These are phyloP conservation scores for Dactylellina drechsleri DNA, from an alignment of 2,329 filamentous ascomycete genomes.

Conservation along the genomic window DNA sequence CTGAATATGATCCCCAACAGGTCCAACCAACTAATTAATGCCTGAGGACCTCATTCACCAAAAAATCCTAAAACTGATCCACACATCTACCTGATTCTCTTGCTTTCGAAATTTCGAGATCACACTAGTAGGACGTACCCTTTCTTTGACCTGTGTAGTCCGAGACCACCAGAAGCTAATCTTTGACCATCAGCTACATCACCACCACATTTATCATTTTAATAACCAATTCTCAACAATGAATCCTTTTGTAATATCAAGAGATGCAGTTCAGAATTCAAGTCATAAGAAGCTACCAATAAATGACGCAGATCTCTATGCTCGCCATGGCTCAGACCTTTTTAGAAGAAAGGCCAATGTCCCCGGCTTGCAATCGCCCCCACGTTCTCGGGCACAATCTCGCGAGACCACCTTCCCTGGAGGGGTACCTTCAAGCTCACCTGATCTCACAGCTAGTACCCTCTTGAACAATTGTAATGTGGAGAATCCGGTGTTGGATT, in stretches of 20 bases:
- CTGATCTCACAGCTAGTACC: background rate
- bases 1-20: too few relatives aligned
- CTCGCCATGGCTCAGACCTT: constrained; percentile 21
- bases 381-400: constrained; percentile 8
- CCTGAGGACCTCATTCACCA: too few relatives aligned
- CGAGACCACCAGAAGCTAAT: too few relatives aligned
- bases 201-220: too few relatives aligned
- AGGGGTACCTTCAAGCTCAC: background rate
- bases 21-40: too few relatives aligned
- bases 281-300: background rate
- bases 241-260: background rate
- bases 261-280: too few relatives aligned
- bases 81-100: too few relatives aligned
- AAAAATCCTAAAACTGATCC: too few relatives aligned
- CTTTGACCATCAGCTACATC: too few relatives aligned
- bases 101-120: too few relatives aligned
- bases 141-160: too few relatives aligned
- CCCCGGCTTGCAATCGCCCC: constrained; percentile 4
- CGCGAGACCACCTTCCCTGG: constrained; percentile 18
- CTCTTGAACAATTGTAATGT: background rate
- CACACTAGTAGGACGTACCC: too few relatives aligned
- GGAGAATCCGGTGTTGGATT: constrained; percentile 9
- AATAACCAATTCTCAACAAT: background rate
- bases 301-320: background rate
- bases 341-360: background rate